phyloP scores from a whole-genome alignment of 768 basidiomycete species.

The Kockovaella imperatae region DNA sequence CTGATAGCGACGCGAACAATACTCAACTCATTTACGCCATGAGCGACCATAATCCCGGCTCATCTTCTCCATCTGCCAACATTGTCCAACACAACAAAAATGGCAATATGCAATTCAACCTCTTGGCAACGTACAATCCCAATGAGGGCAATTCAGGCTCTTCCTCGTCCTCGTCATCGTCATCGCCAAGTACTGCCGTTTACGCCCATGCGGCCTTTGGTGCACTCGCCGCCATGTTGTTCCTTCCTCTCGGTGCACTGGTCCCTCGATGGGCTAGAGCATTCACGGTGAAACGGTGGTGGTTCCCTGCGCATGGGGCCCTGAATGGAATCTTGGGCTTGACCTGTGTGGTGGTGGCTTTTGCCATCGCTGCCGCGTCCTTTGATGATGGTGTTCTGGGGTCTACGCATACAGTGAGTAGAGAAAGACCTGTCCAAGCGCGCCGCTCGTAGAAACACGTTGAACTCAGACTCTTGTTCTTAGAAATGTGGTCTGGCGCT shows the following conservation, averaged over 20 bases:
- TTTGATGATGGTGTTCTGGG: slow-evolving; percentile 13
- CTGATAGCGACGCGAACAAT: slow-evolving; percentile 38
- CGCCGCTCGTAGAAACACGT: neutral
- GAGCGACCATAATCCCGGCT: slow-evolving; percentile 51
- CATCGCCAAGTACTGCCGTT: slow-evolving; percentile 36
- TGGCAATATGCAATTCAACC: slow-evolving; percentile 50
- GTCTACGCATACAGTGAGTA: slow-evolving; percentile 13
- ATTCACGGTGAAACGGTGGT: slow-evolving; percentile 46
- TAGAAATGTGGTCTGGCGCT: slow-evolving; percentile 52
- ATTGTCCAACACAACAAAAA: slow-evolving; percentile 51
- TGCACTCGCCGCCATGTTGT: slow-evolving; percentile 51
- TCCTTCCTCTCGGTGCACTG: slow-evolving; percentile 54
- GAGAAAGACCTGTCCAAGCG: neutral
- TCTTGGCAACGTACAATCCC: slow-evolving; percentile 47
- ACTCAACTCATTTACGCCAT: slow-evolving; percentile 57
- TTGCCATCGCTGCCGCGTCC: slow-evolving; percentile 7
- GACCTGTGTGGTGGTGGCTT: slow-evolving; percentile 16
- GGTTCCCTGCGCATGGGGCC: slow-evolving; percentile 55
- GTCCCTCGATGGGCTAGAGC: slow-evolving; percentile 55
- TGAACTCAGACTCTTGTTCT: neutral
- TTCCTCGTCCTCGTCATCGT: neutral
- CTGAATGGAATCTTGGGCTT: slow-evolving; percentile 49
- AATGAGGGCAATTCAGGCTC: slow-evolving; percentile 1
- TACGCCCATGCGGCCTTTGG: slow-evolving; percentile 55
- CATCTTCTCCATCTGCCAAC: slow-evolving; percentile 48